Evolutionary conservation across 1,139 yeast species (phyloP), one percentile per base, ranked within the genome.

Genomic region (Candida glucosophila): DNA sequence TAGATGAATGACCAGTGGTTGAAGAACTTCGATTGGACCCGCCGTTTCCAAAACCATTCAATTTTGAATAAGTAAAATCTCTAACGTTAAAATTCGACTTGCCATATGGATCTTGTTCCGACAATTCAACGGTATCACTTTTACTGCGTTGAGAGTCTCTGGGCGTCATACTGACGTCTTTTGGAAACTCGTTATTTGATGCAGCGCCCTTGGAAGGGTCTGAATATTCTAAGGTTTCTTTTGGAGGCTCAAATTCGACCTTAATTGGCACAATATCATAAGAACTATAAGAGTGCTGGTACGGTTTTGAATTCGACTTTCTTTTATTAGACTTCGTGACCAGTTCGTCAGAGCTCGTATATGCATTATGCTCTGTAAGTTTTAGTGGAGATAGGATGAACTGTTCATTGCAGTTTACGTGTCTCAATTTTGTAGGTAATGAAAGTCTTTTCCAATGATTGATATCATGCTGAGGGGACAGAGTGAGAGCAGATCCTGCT

Each of bases 361-460:
- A 39, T 13, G 47, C 35, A 12, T 37, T 35, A 15, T 37, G 36
- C 2, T 26, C 34, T 9, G 52, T 53, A 26, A 64, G 43, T 32
- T 64, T 64, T 29, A 64, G 52, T 6, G 71, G 71, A 11, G 67
- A 61, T 26, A 62, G 49, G 16, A 63, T 55, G 41, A 64, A 64
- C 11, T 47, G 49, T 11, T 36, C 35, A 17, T 29, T 34, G 7
- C 49, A 44, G 5, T 45, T 35, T 13, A 37, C 27, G 20, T 31
- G 32, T 26, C 47, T 49, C 24, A 54, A 35, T 23, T 47, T 44
- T 4, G 47, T 41, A 3, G 69, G 69, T 26, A 63, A 43, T 6
- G 67, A 59, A 35, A 48, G 61, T 19, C 64, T 30, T 40, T 56
- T 51, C 24, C 31, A 31, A 7, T 40, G 39, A 24, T 44, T 50